These are phyloP conservation scores for Allomyces macrogynus DNA, from an alignment of 192 early-diverging fungal species.

Conservation along the genomic window DNA sequence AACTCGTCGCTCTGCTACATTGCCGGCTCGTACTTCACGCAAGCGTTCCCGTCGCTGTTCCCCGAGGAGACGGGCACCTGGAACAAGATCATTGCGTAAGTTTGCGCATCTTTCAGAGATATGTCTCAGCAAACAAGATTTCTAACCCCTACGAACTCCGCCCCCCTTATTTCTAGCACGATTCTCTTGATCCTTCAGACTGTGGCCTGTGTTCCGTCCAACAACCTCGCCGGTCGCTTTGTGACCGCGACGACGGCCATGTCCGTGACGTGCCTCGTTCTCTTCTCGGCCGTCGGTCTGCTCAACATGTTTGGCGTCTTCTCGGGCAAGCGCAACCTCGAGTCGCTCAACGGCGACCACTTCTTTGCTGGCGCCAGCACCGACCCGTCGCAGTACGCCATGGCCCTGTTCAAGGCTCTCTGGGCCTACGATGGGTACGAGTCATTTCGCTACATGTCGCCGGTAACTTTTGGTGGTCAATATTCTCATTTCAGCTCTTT, in stretches of 20 bases:
- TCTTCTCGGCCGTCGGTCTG: neutral
- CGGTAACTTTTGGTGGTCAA: no score
- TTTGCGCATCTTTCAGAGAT: no score
- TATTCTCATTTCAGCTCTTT: no score
- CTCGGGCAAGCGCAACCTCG: neutral
- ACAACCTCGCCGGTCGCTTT: neutral
- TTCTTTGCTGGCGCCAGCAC: neutral
- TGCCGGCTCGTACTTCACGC: neutral
- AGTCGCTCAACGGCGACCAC: neutral
- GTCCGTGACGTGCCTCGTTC: neutral
- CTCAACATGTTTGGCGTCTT: neutral
- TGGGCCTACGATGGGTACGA: neutral
- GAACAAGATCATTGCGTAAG: neutral
- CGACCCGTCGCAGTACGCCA: neutral
- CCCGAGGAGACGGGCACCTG: neutral
- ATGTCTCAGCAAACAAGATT: no score
- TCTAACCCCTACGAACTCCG: no score
- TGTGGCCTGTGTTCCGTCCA: neutral
- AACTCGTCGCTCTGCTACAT: neutral
- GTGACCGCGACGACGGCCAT: neutral
- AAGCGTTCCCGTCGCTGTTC: neutral
- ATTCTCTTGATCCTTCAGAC: neutral
- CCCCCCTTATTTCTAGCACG: neutral
- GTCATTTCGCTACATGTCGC: no score
- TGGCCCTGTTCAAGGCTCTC: neutral